Percentiles rank a stretch among this genome's conserved stretches.
phyloP scores from a whole-genome alignment of 768 basidiomycete genomes.

The Boletus subcaerulescens region DNA sequence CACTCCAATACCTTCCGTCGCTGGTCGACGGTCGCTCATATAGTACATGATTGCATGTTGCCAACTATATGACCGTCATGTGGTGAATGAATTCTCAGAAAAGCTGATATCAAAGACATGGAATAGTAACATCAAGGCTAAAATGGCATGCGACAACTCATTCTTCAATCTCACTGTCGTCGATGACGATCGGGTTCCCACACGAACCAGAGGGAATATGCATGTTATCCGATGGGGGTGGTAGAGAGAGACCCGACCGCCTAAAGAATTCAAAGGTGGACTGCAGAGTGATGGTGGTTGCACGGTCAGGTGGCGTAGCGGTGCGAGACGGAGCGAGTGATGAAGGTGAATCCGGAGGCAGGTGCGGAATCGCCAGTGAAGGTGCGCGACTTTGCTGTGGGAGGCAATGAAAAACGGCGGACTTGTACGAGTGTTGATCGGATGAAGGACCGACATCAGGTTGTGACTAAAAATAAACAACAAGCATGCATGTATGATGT shows the following conservation, averaged over 20 bases:
- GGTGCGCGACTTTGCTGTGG: constrained; percentile 1
- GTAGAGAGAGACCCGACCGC: constrained; percentile 3
- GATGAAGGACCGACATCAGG: not conserved
- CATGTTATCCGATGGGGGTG: not conserved
- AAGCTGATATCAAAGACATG: not conserved
- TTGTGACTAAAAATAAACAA: constrained; percentile 7
- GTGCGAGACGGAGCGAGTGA: not conserved
- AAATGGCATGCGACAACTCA: not conserved
- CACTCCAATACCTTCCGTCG: too few species aligned
- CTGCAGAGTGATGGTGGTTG: not conserved
- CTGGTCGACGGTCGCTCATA: too few species aligned
- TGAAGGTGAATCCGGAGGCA: not conserved
- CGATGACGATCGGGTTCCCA: constrained; percentile 24
- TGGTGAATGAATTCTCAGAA: not conserved
- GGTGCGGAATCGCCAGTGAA: not conserved
- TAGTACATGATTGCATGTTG: too few species aligned
- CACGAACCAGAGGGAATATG: constrained; percentile 9
- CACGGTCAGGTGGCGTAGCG: not conserved
- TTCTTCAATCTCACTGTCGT: constrained; percentile 19
- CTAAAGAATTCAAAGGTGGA: not conserved
- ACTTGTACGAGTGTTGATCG: not conserved
- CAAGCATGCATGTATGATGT: too few species aligned
- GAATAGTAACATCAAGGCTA: not conserved
- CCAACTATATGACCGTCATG: not conserved
- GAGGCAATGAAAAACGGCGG: not conserved